Percentiles rank a stretch among this genome's conserved stretches.
These are phyloP conservation scores for Aspergillus cavernicola DNA, from an alignment of 495 filamentous ascomycete genomes.

Conservation along the genomic window DNA sequence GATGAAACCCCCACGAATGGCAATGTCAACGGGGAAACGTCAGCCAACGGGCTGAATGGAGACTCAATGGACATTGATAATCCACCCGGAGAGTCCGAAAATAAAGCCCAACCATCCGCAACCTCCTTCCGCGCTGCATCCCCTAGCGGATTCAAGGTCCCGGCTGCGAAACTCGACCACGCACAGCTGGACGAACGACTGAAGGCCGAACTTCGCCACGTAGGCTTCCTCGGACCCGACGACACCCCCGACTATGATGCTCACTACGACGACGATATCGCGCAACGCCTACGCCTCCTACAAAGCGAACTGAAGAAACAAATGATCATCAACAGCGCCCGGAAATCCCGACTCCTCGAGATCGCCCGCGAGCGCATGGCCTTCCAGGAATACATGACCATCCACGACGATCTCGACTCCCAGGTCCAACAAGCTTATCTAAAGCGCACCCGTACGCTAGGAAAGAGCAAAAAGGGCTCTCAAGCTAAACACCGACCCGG, in stretches of 20 bases:
- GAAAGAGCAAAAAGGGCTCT: slow-evolving; percentile 79
- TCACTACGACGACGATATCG: slow-evolving; percentile 91
- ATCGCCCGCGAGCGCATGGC: slow-evolving; percentile 89
- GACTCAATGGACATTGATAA: slow-evolving; percentile 51
- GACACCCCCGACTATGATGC: slow-evolving; percentile 74
- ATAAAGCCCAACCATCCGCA: slow-evolving; percentile 59
- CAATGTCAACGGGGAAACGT: slow-evolving; percentile 48
- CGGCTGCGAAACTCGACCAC: slow-evolving; percentile 70
- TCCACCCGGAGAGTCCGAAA: slow-evolving; percentile 37
- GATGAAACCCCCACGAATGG: slow-evolving; percentile 54
- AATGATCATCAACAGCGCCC: slow-evolving; percentile 80
- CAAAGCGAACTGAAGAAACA: slow-evolving; percentile 78
- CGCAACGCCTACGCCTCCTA: slow-evolving; percentile 78
- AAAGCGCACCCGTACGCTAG: slow-evolving; percentile 91
- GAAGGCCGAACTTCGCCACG: slow-evolving; percentile 87
- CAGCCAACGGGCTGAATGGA: slow-evolving; percentile 46
- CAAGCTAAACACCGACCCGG: slow-evolving; percentile 70
- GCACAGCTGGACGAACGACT: slow-evolving; percentile 81
- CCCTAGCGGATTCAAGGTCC: slow-evolving; percentile 53
- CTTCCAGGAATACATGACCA: slow-evolving; percentile 91
- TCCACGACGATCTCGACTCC: slow-evolving; percentile 91
- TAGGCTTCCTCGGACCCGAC: slow-evolving; percentile 77
- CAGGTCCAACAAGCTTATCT: slow-evolving; percentile 95
- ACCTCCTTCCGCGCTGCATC: slow-evolving; percentile 72
- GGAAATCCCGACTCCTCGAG: slow-evolving; percentile 80